These are phyloP conservation scores for Trebouxia sp. DNA, from an alignment of 139 green algal species.

Conservation along the genomic window DNA sequence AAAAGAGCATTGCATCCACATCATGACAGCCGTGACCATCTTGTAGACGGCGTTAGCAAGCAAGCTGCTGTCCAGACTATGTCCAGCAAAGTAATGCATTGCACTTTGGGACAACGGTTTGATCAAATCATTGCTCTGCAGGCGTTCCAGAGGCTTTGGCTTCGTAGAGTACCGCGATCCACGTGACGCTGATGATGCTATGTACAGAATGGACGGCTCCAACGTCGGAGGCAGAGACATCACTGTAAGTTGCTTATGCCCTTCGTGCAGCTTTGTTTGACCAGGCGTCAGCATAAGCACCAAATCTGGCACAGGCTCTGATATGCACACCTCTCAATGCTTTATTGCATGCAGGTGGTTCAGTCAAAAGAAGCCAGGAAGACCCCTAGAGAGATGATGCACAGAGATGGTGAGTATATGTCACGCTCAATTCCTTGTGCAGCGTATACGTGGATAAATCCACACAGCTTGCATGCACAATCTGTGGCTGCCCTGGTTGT, in stretches of 20 bases:
- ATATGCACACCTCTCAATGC: neutral
- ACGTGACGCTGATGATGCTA: slow-evolving; percentile 76
- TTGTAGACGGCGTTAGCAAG: too few species aligned
- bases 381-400: slow-evolving; percentile 75
- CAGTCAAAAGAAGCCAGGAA: slow-evolving; percentile 73
- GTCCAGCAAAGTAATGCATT: too few species aligned
- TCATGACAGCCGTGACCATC: neutral
- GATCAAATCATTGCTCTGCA: too few species aligned
- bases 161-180: slow-evolving; percentile 82
- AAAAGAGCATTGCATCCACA: neutral
- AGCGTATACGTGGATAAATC: neutral
- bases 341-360: slow-evolving; percentile 48
- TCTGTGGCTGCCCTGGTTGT: too few species aligned
- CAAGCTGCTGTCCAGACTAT: too few species aligned
- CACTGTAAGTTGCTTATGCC: slow-evolving; percentile 38
- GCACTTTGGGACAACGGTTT: too few species aligned
- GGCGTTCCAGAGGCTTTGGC: slow-evolving; percentile 75
- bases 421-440: neutral
- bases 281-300: neutral
- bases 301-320: neutral
- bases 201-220: slow-evolving; percentile 67
- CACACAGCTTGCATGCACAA: too few species aligned
- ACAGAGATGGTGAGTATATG: slow-evolving; percentile 33
- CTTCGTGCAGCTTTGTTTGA: neutral
- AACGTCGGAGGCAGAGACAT: slow-evolving; percentile 65